Conservation (phyloP, 495 filamentous ascomycete species). For the Annulohypoxylon maeteangense region DNA sequence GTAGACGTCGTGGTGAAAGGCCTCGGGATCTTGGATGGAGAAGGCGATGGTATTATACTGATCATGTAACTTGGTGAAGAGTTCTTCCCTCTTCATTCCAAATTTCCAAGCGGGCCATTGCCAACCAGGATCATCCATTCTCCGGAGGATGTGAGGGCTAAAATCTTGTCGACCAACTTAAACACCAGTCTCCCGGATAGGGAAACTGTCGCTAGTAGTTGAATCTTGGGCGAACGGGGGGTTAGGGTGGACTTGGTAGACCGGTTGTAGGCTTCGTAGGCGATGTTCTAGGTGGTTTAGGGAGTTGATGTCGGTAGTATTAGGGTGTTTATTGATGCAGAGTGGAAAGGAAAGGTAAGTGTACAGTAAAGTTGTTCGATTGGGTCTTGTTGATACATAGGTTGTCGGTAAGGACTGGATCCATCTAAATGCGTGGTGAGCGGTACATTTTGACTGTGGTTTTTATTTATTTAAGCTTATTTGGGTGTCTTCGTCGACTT, state of each 20-base stretch:
- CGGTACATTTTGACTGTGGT: slow-evolving; percentile 44
- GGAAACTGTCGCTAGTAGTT: slow-evolving; percentile 10
- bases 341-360: slow-evolving; percentile 22
- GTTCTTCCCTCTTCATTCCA: slow-evolving; percentile 50
- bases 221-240: slow-evolving; percentile 4
- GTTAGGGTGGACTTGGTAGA: neutral
- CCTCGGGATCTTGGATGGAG: slow-evolving; percentile 49
- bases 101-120: slow-evolving; percentile 64
- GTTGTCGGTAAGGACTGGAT: slow-evolving; percentile 41
- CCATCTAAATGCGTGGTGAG: slow-evolving; percentile 49
- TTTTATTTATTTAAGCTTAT: too few species aligned
- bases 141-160: slow-evolving; percentile 29
- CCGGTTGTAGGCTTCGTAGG: slow-evolving; percentile 11
- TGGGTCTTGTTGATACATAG: slow-evolving; percentile 24
- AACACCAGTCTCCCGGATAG: slow-evolving; percentile 12
- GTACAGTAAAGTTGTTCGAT: slow-evolving; percentile 29
- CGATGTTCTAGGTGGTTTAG: slow-evolving; percentile 16
- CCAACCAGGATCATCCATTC: slow-evolving; percentile 59
- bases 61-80: slow-evolving; percentile 50
- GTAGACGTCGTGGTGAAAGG: slow-evolving; percentile 50
- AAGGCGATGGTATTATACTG: slow-evolving; percentile 49
- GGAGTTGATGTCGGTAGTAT: slow-evolving; percentile 24
- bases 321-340: slow-evolving; percentile 44
- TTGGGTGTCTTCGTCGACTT: slow-evolving; percentile 31
- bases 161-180: slow-evolving; percentile 15